Percentiles rank a stretch among this genome's conserved stretches.
These are phyloP conservation scores for Evansstolkia leycettana DNA, from an alignment of 495 filamentous ascomycete genomes.

Conservation along the genomic window DNA sequence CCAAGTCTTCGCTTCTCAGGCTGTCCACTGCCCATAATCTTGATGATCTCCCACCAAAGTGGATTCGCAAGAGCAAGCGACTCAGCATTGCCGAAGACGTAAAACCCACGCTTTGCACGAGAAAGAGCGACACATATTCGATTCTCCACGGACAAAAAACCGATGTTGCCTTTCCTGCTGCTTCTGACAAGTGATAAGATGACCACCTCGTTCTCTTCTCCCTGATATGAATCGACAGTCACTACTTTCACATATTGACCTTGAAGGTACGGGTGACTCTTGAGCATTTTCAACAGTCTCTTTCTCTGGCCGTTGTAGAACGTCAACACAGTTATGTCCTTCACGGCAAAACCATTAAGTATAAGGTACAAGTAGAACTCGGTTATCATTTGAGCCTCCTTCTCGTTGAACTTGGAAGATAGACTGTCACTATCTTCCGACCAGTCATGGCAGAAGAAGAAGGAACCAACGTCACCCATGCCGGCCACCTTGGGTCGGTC, in stretches of 20 bases:
- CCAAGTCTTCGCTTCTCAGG: conserved; percentile 18
- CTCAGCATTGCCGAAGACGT: conserved; percentile 70
- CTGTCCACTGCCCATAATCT: conserved; percentile 14
- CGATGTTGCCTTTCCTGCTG: conserved; percentile 40
- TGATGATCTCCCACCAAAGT: conserved; percentile 27
- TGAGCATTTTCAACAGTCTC: conserved; percentile 41
- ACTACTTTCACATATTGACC: conserved; percentile 48
- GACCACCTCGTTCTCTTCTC: conserved; percentile 84
- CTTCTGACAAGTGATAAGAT: conserved; percentile 77
- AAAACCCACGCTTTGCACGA: conserved; percentile 73
- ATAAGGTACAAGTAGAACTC: conserved; percentile 61
- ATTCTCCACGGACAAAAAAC: conserved; percentile 65
- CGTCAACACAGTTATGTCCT: conserved; percentile 72
- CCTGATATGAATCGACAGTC: conserved; percentile 90
- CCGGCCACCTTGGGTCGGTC: conserved; percentile 54
- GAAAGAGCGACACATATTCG: conserved; percentile 82
- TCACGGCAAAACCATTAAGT: conserved; percentile 44
- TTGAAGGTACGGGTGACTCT: conserved; percentile 34
- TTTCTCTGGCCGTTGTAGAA: conserved; percentile 86
- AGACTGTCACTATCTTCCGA: conserved; percentile 52
- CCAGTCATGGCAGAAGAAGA: conserved; percentile 63
- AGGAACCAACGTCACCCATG: conserved; percentile 60
- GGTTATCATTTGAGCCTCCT: conserved; percentile 70
- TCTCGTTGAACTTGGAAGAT: conserved; percentile 56
- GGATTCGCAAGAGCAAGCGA: conserved; percentile 26